These are phyloP conservation scores for Aspergillus latus DNA, from an alignment of 2,329 filamentous ascomycete genomes.

Conservation along the genomic window DNA sequence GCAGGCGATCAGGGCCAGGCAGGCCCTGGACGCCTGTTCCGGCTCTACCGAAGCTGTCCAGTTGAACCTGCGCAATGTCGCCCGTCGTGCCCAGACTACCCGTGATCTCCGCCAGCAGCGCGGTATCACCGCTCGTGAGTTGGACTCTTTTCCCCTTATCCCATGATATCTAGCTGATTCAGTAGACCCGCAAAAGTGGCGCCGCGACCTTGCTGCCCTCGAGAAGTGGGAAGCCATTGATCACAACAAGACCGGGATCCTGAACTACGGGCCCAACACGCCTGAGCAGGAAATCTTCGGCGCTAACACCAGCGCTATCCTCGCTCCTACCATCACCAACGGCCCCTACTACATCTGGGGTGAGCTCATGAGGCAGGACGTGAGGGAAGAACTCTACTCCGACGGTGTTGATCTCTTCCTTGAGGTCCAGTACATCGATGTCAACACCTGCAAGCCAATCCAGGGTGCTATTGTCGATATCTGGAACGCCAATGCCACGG, in stretches of 20 bases:
- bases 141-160: not conserved
- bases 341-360: conserved; percentile 50
- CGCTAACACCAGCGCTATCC: conserved; percentile 46
- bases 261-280: conserved; percentile 29
- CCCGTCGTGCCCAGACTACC: conserved; percentile 29
- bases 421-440: conserved; percentile 50
- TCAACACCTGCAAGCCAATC: conserved; percentile 46
- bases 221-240: conserved; percentile 39
- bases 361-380: conserved; percentile 44
- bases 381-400: conserved; percentile 39
- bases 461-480: conserved; percentile 44
- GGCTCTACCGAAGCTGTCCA: conserved; percentile 24
- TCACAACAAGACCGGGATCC: conserved; percentile 40
- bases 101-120: conserved; percentile 29
- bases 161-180: not conserved
- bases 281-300: conserved; percentile 38
- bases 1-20: conserved; percentile 26
- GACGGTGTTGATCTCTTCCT: conserved; percentile 46
- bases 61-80: conserved; percentile 28
- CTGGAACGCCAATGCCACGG: conserved; percentile 51
- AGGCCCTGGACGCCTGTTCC: conserved; percentile 27
- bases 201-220: conserved; percentile 39
- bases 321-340: conserved; percentile 46
- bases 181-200: conserved; percentile 29
- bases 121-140: conserved; percentile 28